phyloP scores from a whole-genome alignment of 441 rosid species.

The Jatropha multifida region DNA sequence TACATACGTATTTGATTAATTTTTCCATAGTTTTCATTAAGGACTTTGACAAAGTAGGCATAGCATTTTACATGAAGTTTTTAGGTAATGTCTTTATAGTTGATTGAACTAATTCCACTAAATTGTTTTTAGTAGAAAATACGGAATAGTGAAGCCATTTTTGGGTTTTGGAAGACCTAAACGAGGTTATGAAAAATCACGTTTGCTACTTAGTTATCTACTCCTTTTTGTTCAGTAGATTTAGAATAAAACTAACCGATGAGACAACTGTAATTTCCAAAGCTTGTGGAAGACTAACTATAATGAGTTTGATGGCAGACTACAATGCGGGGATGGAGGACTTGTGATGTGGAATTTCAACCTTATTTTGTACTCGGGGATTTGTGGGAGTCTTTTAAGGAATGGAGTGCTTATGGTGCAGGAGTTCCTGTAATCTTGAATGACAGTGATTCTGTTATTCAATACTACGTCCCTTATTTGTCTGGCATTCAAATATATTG shows the following conservation, averaged over 20 bases:
- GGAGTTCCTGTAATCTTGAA: constrained; percentile 71
- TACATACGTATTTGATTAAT: no score
- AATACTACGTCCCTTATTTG: constrained; percentile 75
- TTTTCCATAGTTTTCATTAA: no score
- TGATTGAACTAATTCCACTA: no score
- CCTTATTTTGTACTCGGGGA: constrained; percentile 70
- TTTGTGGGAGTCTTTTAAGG: constrained; percentile 79
- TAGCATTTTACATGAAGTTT: no score
- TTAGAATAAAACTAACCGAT: not conserved
- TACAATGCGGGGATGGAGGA: constrained; percentile 38
- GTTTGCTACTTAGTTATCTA: not conserved
- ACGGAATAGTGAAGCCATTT: not conserved
- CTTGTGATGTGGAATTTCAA: constrained; percentile 40
- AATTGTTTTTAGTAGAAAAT: no score
- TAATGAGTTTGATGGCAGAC: constrained; percentile 37
- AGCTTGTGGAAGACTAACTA: not conserved
- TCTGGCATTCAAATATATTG: constrained; percentile 70
- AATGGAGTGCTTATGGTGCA: constrained; percentile 86
- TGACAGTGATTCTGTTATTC: constrained; percentile 57
- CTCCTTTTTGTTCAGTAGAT: not conserved
- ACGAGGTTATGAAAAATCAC: not conserved
- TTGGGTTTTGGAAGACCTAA: not conserved
- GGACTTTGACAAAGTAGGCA: no score
- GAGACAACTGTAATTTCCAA: not conserved
- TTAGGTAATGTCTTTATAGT: no score